Conservation (phyloP, 164 flowering plant species). For the Nymphaea colorata region DNA sequence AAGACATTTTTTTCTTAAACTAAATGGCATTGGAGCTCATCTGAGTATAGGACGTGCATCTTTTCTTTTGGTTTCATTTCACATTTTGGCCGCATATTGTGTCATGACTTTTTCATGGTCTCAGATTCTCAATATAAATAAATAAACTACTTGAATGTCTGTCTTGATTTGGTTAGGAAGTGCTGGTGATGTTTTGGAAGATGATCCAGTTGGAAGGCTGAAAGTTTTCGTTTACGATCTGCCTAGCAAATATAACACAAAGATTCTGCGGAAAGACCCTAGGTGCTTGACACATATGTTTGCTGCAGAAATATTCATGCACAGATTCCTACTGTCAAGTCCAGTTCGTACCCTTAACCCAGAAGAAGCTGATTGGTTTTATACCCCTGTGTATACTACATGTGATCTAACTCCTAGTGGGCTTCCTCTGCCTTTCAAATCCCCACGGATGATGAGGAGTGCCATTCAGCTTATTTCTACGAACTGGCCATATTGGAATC, state of each 20-base stretch:
- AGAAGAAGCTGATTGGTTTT: conserved; percentile 97
- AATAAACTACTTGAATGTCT: too few relatives aligned
- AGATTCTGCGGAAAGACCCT: conserved; percentile 74
- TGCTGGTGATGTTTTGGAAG: conserved; percentile 99
- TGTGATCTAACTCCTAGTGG: conserved; percentile 93
- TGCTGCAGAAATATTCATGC: conserved; percentile 98
- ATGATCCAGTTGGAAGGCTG: conserved; percentile 89
- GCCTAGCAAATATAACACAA: conserved; percentile 94
- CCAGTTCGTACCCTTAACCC: conserved; percentile 91
- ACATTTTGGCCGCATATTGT: too few relatives aligned
- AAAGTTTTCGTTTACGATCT: conserved; percentile 96
- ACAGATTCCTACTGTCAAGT: conserved; percentile 77
- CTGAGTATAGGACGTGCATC: too few relatives aligned
- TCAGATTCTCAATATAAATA: too few relatives aligned
- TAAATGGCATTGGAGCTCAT: too few relatives aligned
- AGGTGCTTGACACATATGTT: conserved; percentile 96
- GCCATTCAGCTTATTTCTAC: conserved; percentile 88
- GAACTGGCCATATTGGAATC: conserved; percentile 96
- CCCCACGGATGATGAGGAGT: conserved; percentile 97
- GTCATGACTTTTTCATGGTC: too few relatives aligned
- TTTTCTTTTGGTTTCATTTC: too few relatives aligned
- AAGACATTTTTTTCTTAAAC: too few relatives aligned
- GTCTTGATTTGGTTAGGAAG: conserved; percentile 40
- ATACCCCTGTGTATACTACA: conserved; percentile 88
- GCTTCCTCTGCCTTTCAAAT: conserved; percentile 88